A percentile compares a stretch with the other conserved stretches of the same genome.
Evolutionary conservation across 345 rosid genomes (phyloP).

Genomic region (Jatropha curcas): DNA sequence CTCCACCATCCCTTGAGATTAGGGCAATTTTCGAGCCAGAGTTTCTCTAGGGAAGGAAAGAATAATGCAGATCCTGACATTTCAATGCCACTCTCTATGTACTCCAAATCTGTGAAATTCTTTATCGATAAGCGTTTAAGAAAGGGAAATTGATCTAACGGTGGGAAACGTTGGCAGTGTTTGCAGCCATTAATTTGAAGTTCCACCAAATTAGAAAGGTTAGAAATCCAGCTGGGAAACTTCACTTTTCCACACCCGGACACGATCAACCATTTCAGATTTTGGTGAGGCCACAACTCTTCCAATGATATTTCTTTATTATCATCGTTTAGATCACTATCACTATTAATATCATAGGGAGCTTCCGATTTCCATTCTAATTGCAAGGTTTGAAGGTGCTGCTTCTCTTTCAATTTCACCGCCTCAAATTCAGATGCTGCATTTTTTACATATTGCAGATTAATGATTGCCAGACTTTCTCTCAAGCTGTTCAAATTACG

Average conservation of each 20-base stretch:
- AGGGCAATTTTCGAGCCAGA: background rate
- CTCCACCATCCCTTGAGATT: too few species aligned
- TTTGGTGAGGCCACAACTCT: background rate
- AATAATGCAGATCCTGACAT: background rate
- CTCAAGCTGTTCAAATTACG: too few species aligned
- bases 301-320: background rate
- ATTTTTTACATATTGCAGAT: background rate
- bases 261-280: background rate
- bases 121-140: background rate
- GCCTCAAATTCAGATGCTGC: background rate
- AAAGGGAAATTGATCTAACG: background rate
- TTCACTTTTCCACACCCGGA: background rate
- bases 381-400: background rate
- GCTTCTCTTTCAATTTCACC: too few species aligned
- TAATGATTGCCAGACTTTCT: too few species aligned
- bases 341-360: background rate
- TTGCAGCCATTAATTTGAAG: background rate
- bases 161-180: background rate
- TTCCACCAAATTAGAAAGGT: constrained; percentile 1
- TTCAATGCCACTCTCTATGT: background rate
- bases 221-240: constrained; percentile 11
- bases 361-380: background rate
- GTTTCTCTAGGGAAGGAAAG: constrained; percentile 12
- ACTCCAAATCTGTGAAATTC: background rate
- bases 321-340: background rate